Evolutionary conservation across 2,329 filamentous ascomycete species (phyloP), one percentile per base, ranked within the genome.

Genomic region (Ramichloridium luteum): DNA sequence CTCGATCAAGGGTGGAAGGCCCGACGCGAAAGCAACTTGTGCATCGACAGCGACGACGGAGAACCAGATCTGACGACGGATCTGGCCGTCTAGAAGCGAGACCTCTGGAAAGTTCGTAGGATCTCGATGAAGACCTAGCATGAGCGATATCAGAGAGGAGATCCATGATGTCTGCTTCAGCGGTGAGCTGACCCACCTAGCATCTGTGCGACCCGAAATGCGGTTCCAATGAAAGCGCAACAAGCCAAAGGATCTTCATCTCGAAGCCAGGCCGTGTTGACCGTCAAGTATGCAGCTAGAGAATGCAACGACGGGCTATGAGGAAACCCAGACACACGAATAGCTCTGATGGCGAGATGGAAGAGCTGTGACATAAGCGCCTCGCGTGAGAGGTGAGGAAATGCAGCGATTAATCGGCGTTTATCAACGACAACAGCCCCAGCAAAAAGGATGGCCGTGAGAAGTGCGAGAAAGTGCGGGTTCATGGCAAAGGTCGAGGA

Each of bases 1-100:
- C 31, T 67, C 61, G 20, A 56, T 56, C 10, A 66, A 57, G 13
- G 64, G 45, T 6, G 62, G 62, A 5, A 66, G 47, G 2, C 64
- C 63, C 29, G 61, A 64, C 3, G 62, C 62, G 50, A 65, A 62
- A 2, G 62, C 58, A n/a, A 66, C 57, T 8, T 64, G 55, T n/a
- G 60, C 51, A 38, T 64, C 60, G 50, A 63, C 61, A 27, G 65
- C 59, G 15, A 64, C 57, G 20, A 65, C 61, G 37, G 64, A 61
- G 60, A 61, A 65, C 62, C 62, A 65, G 30, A 65, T 47, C n/a
- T 61, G 53, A 30, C 62, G 54, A 14, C 62, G 52, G 25, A 58
- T 54, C 39, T 65, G 61, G 3, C 61, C 61, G 40, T 64, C 60
- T 17, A 55, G 56, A 3, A 59, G 48, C 8, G 53, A 48, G 28